Percentiles rank a stretch among this genome's conserved stretches.
phyloP scores from a whole-genome alignment of 1,284 basidiomycete genomes.

The Blastosporella zonata region DNA sequence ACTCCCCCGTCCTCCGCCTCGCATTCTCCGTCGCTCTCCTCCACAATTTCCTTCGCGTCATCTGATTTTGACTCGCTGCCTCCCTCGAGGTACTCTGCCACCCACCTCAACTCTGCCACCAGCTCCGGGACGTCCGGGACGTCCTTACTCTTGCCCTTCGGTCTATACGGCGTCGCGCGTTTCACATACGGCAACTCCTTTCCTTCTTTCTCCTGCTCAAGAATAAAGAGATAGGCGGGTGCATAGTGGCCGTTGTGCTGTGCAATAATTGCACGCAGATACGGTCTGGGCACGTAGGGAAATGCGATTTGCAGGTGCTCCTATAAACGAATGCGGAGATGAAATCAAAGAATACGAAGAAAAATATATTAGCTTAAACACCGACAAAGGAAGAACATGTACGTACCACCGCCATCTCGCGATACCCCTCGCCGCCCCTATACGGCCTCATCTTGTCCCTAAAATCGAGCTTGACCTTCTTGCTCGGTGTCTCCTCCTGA shows the following conservation, averaged over 20 bases:
- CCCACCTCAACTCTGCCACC: slow-evolving; percentile 40
- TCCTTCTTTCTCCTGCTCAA: slow-evolving; percentile 24
- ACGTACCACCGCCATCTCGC: slow-evolving; percentile 48
- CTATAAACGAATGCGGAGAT: slow-evolving; percentile 26
- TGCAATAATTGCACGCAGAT: slow-evolving; percentile 43
- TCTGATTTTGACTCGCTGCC: not conserved
- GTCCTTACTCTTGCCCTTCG: slow-evolving; percentile 40
- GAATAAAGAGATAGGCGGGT: slow-evolving; percentile 50
- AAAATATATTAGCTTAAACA: not conserved
- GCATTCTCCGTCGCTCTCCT: slow-evolving; percentile 28
- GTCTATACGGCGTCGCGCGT: slow-evolving; percentile 34
- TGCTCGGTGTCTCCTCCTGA: slow-evolving; percentile 18
- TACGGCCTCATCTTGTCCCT: slow-evolving; percentile 38
- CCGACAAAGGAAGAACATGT: not conserved
- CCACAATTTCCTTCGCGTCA: not conserved
- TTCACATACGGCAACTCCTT: slow-evolving; percentile 37
- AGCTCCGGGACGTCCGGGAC: slow-evolving; percentile 38
- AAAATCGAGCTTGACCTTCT: slow-evolving; percentile 51
- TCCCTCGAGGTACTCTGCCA: slow-evolving; percentile 16
- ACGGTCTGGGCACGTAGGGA: slow-evolving; percentile 50
- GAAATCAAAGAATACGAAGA: not conserved
- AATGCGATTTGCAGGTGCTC: slow-evolving; percentile 55
- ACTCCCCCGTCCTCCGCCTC: slow-evolving; percentile 42
- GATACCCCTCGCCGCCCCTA: slow-evolving; percentile 43
- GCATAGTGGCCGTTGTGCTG: slow-evolving; percentile 50